A percentile compares a stretch with the other conserved stretches of the same genome.
These are phyloP conservation scores for Cercospora janseana DNA, from an alignment of 2,329 filamentous ascomycete species.

Conservation along the genomic window DNA sequence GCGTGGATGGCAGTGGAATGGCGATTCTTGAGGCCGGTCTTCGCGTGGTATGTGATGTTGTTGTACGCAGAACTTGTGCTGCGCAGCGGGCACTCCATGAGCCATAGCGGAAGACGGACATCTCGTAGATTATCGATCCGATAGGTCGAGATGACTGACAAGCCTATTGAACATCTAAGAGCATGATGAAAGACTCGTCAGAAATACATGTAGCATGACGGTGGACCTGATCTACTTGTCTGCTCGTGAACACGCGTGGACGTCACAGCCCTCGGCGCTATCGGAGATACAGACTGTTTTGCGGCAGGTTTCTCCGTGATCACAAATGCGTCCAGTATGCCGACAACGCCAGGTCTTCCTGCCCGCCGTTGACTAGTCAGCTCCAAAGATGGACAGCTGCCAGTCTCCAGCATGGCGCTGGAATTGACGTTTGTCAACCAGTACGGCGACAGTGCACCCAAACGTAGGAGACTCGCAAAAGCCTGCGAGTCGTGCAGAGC, in stretches of 20 bases:
- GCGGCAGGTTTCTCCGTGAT: background rate
- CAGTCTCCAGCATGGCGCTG: constrained; percentile 23
- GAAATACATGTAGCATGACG: too few relatives aligned
- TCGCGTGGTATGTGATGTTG: background rate
- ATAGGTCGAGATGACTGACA: too few relatives aligned
- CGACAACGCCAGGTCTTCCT: constrained; percentile 1
- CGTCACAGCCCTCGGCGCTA: background rate
- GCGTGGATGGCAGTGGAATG: constrained; percentile 31
- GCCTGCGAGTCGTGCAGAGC: constrained; percentile 36
- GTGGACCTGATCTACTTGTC: too few relatives aligned
- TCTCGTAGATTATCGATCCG: too few relatives aligned
- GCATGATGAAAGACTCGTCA: background rate
- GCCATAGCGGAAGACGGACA: constrained; percentile 33
- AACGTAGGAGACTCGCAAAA: constrained; percentile 36
- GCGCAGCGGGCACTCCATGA: constrained; percentile 23
- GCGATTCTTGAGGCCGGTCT: constrained; percentile 34
- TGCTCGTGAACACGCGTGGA: too few relatives aligned
- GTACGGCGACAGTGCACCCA: constrained; percentile 34
- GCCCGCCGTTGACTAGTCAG: background rate
- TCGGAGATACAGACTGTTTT: constrained; percentile 4
- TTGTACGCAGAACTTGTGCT: constrained; percentile 1
- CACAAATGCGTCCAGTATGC: constrained; percentile 1
- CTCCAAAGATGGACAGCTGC: background rate
- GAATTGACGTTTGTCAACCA: constrained; percentile 39
- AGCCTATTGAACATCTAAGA: too few relatives aligned